These are phyloP conservation scores for Lineolata rhizophorae DNA, from an alignment of 495 filamentous ascomycete genomes.

Conservation along the genomic window DNA sequence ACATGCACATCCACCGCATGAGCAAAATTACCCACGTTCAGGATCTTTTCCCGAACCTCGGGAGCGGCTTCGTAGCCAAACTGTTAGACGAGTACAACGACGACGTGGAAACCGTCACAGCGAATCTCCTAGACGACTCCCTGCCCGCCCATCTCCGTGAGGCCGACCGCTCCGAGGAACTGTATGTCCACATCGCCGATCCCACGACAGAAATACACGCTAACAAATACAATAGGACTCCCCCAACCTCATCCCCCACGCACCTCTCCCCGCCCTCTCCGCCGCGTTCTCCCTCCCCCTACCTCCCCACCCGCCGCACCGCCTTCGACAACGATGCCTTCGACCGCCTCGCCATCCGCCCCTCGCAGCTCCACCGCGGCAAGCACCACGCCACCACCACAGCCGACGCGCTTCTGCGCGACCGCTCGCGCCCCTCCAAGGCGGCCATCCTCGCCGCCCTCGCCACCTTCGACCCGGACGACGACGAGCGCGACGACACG, in stretches of 20 bases:
- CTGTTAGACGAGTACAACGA: conserved; percentile 62
- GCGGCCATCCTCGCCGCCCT: conserved; percentile 81
- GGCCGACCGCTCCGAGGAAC: conserved; percentile 29
- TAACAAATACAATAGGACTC: conserved; percentile 2
- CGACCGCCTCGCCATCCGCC: conserved; percentile 40
- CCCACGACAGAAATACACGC: background rate
- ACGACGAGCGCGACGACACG: conserved; percentile 94
- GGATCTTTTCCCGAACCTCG: conserved; percentile 81
- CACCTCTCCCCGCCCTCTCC: conserved; percentile 20
- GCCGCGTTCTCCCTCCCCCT: conserved; percentile 15
- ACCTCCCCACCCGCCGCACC: conserved; percentile 30
- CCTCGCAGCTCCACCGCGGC: conserved; percentile 51
- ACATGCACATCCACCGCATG: conserved; percentile 60
- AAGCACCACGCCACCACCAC: conserved; percentile 38
- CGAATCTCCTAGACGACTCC: conserved; percentile 65
- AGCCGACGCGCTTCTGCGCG: conserved; percentile 37
- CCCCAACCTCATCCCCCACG: conserved; percentile 6
- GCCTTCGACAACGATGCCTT: conserved; percentile 65
- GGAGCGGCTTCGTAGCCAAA: conserved; percentile 56
- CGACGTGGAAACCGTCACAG: conserved; percentile 56
- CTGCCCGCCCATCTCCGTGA: conserved; percentile 38
- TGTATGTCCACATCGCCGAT: too few species aligned
- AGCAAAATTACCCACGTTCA: conserved; percentile 70
- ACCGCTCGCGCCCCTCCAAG: conserved; percentile 42
- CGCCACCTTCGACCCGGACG: conserved; percentile 76